A percentile compares a stretch with the other conserved stretches of the same genome.
These are phyloP conservation scores for Emmonsiellopsis sp. DNA, from an alignment of 2,329 filamentous ascomycete genomes.

Conservation along the genomic window DNA sequence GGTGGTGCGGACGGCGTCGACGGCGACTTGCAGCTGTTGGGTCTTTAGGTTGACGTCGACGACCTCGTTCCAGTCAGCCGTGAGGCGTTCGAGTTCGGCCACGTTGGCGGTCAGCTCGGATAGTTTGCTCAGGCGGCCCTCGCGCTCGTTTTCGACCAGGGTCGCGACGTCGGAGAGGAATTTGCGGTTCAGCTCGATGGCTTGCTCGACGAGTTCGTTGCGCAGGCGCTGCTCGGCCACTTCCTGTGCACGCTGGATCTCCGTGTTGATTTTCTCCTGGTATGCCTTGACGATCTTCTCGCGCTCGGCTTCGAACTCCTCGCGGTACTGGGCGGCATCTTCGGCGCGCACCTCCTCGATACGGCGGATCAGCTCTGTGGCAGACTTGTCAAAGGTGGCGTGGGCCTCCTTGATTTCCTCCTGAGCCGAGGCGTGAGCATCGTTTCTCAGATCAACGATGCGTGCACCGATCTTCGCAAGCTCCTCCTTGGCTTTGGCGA, in stretches of 20 bases:
- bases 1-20: conserved; percentile 81
- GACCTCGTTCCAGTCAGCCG: conserved; percentile 80
- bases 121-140: conserved; percentile 77
- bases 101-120: conserved; percentile 70
- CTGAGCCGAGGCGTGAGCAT: conserved; percentile 62
- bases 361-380: conserved; percentile 77
- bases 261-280: conserved; percentile 66
- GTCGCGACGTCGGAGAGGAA: conserved; percentile 71
- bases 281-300: conserved; percentile 69
- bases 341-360: conserved; percentile 73
- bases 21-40: conserved; percentile 90
- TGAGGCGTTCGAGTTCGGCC: conserved; percentile 75
- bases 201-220: conserved; percentile 85
- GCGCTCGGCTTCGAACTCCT: conserved; percentile 83
- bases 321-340: conserved; percentile 74
- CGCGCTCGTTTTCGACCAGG: conserved; percentile 80
- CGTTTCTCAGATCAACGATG: conserved; percentile 64
- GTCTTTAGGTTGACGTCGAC: conserved; percentile 86
- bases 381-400: conserved; percentile 76
- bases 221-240: conserved; percentile 73
- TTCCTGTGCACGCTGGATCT: conserved; percentile 70
- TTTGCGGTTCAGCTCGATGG: conserved; percentile 74
- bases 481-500: conserved; percentile 78
- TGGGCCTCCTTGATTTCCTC: conserved; percentile 62
- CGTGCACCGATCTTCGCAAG: conserved; percentile 68